These are phyloP conservation scores for Cryptosporidium viatorum DNA, from an alignment of 169 alveolate species.

Conservation along the genomic window DNA sequence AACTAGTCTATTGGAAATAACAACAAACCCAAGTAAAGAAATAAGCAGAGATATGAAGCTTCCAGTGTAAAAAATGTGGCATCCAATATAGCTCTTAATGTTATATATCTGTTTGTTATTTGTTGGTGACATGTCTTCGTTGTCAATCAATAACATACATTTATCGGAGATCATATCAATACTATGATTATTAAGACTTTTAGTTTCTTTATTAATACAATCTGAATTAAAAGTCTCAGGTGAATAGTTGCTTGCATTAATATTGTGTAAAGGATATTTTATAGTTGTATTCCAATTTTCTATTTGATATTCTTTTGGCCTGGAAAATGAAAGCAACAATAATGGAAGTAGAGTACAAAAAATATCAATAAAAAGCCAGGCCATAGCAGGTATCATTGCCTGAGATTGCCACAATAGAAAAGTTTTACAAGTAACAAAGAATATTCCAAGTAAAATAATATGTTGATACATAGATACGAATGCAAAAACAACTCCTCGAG, in stretches of 20 bases:
- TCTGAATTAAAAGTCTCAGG: neutral
- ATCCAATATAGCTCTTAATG: neutral
- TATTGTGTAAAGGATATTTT: neutral
- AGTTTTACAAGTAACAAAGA: conserved; percentile 50
- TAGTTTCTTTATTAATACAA: neutral
- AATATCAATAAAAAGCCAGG: conserved; percentile 67
- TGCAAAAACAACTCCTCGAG: conserved; percentile 31
- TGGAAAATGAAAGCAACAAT: conserved; percentile 29
- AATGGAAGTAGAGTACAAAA: conserved; percentile 61
- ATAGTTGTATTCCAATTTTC: neutral
- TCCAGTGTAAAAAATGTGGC: neutral
- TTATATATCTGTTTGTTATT: neutral
- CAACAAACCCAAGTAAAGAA: conserved; percentile 12
- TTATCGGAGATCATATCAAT: neutral
- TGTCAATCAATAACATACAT: neutral
- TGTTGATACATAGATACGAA: conserved; percentile 31
- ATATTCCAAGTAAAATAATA: conserved; percentile 33
- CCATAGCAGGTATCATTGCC: conserved; percentile 69
- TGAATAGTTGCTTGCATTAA: neutral
- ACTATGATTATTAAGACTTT: neutral
- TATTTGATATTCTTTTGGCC: conserved; percentile 27
- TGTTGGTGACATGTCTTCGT: neutral
- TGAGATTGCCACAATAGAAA: conserved; percentile 62
- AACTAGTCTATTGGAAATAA: conserved; percentile 25
- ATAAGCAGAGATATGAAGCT: conserved; percentile 14